phyloP scores from a whole-genome alignment of 202 grass and related monocot genomes.

The Carex sylvatica region DNA sequence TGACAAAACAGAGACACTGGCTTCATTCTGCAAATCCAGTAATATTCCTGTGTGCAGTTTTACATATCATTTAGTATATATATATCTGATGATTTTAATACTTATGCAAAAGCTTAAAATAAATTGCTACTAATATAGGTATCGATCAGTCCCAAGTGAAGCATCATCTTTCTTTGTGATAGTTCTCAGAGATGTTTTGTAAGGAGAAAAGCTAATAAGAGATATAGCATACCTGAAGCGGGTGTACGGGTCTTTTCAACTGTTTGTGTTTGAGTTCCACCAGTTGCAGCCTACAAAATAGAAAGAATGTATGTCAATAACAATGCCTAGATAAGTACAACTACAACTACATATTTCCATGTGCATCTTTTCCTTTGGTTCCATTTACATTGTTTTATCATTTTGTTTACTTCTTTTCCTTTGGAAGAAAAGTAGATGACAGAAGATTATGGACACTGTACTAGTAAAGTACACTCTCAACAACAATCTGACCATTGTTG shows the following conservation, averaged over 20 bases:
- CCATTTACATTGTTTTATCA: neutral
- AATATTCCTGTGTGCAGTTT: too few species aligned
- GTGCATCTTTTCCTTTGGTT: neutral
- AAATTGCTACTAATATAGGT: neutral
- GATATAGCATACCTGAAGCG: constrained; percentile 6
- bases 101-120: neutral
- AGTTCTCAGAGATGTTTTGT: neutral
- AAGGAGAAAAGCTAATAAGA: neutral
- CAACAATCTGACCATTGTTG: neutral
- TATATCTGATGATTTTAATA: too few species aligned
- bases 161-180: neutral
- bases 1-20: neutral
- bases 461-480: neutral
- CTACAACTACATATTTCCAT: neutral
- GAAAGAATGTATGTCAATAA: neutral
- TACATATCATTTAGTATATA: too few species aligned
- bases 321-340: neutral
- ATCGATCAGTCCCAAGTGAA: neutral
- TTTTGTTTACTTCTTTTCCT: neutral
- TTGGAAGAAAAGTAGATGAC: neutral
- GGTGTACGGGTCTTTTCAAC: constrained; percentile 19
- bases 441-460: neutral
- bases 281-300: constrained; percentile 16
- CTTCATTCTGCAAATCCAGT: neutral
- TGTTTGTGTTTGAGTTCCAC: constrained; percentile 28